Evolutionary conservation across 2,329 filamentous ascomycete genomes (phyloP).

Genomic region (Aureobasidium lini): DNA sequence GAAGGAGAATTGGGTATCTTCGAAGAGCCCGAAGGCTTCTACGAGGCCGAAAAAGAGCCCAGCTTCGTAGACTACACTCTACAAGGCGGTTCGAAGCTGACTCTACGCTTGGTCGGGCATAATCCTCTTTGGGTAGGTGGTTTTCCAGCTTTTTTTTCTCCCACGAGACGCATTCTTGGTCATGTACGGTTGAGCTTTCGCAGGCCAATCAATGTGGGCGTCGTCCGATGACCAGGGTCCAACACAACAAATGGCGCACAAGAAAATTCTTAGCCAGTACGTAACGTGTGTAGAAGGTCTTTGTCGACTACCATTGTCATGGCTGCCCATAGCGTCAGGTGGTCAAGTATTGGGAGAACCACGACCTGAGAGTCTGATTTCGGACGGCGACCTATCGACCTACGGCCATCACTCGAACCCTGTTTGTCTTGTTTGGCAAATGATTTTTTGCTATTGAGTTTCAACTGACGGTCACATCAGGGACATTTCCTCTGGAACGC

Average conservation of each 20-base stretch:
- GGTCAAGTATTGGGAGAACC: no score
- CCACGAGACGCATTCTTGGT: neutral
- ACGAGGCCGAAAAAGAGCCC: conserved; percentile 66
- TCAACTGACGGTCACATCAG: conserved; percentile 28
- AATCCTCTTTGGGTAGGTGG: conserved; percentile 70
- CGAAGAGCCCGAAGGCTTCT: conserved; percentile 73
- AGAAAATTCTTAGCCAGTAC: no score
- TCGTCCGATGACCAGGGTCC: no score
- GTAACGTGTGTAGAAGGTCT: no score
- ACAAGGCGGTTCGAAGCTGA: conserved; percentile 56
- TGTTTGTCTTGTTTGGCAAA: no score
- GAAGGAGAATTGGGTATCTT: conserved; percentile 52
- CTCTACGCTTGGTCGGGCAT: conserved; percentile 73
- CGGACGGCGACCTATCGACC: no score
- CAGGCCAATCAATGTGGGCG: neutral
- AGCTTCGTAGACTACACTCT: conserved; percentile 67
- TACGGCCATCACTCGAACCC: no score
- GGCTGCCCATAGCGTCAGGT: no score
- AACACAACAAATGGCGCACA: no score
- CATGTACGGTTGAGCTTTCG: neutral
- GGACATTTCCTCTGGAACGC: conserved; percentile 91
- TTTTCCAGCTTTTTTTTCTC: neutral
- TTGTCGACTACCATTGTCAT: no score
- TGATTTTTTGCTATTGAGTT: neutral
- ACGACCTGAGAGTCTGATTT: no score